Evolutionary conservation across 2,329 filamentous ascomycete genomes (phyloP).

Genomic region (Monosporascus ibericus): DNA sequence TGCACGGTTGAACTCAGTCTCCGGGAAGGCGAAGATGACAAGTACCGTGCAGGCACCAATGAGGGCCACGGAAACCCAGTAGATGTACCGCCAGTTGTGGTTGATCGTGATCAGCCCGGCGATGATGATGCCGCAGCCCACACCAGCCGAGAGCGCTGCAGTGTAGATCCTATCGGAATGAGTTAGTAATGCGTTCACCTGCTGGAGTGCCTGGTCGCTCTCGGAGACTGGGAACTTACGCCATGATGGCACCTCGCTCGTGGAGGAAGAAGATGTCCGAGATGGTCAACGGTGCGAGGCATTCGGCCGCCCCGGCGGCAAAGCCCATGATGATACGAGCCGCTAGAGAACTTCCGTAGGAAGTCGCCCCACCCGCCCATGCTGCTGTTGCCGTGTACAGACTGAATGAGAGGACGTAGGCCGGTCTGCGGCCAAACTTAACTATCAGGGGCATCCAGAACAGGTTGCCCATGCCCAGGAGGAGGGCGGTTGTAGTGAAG

Average conservation of each 20-base stretch:
- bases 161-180: no score
- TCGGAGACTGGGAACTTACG: no score
- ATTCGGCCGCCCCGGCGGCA: slow-evolving; percentile 31
- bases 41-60: slow-evolving; percentile 26
- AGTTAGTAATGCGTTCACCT: no score
- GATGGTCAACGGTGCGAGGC: slow-evolving; percentile 32
- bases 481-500: slow-evolving; percentile 44
- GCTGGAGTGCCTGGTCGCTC: no score
- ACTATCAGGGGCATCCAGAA: slow-evolving; percentile 40
- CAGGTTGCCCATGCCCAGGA: slow-evolving; percentile 42
- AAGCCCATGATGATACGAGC: slow-evolving; percentile 30
- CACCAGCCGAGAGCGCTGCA: no score
- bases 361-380: slow-evolving; percentile 2
- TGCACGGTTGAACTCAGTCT: slow-evolving; percentile 15
- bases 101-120: slow-evolving; percentile 24
- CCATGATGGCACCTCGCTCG: slow-evolving; percentile 30
- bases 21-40: slow-evolving; percentile 34
- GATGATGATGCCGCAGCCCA: slow-evolving; percentile 1
- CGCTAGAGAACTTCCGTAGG: slow-evolving; percentile 13
- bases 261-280: slow-evolving; percentile 35
- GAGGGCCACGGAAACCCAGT: slow-evolving; percentile 29
- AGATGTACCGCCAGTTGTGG: slow-evolving; percentile 26
- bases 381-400: no score
- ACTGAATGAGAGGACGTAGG: no score
- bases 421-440: slow-evolving; percentile 37